phyloP scores from a whole-genome alignment of 2,329 filamentous ascomycete species.

The Tricladium varicosporioides region DNA sequence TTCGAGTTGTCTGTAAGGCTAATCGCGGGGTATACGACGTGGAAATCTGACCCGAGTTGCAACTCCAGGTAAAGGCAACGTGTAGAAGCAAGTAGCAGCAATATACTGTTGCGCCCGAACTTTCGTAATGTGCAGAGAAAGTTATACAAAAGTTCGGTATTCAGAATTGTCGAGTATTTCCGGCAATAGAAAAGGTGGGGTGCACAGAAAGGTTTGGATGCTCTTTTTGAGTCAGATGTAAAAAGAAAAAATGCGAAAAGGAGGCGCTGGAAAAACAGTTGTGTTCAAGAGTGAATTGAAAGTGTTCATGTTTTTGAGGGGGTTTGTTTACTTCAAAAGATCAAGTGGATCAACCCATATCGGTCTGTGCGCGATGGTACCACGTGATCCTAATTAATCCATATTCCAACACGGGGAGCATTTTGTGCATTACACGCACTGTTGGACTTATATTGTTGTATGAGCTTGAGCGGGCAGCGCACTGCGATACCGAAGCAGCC shows the following conservation, averaged over 20 bases:
- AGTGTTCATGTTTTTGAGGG: background rate
- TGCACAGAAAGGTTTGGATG: background rate
- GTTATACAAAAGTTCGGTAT: conserved; percentile 4
- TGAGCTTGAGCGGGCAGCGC: background rate
- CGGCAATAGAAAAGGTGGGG: background rate
- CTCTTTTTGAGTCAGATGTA: background rate
- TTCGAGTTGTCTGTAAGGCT: background rate
- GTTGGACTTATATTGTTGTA: too few relatives aligned
- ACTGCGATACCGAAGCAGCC: too few relatives aligned
- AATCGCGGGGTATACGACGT: conserved; percentile 17
- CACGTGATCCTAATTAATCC: too few relatives aligned
- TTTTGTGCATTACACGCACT: too few relatives aligned
- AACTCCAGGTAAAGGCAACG: background rate
- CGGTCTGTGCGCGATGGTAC: too few relatives aligned
- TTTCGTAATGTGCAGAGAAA: background rate
- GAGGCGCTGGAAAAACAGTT: background rate
- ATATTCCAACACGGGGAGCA: too few relatives aligned
- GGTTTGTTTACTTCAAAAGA: background rate
- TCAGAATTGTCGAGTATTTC: background rate
- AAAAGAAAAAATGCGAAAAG: background rate
- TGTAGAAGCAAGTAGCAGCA: too few relatives aligned
- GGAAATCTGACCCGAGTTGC: conserved; percentile 1
- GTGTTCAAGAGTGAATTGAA: background rate
- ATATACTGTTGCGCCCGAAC: too few relatives aligned
- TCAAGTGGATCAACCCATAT: background rate